Evolutionary conservation across 345 rosid genomes (phyloP).

Genomic region (Camelina laxa): DNA sequence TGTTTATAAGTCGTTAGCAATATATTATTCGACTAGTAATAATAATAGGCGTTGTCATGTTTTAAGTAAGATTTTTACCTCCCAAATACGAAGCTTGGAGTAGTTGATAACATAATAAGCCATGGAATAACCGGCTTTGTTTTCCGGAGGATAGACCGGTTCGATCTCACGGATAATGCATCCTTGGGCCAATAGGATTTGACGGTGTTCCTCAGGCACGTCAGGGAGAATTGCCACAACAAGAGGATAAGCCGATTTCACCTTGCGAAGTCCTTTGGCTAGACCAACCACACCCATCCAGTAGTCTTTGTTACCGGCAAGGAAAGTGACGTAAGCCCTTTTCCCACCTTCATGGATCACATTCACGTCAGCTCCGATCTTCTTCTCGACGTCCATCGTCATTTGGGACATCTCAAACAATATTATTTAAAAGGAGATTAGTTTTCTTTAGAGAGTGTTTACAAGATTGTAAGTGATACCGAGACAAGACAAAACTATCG

Average conservation of each 20-base stretch:
- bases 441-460: neutral
- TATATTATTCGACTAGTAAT: neutral
- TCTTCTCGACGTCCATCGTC: neutral
- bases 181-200: slow-evolving; percentile 58
- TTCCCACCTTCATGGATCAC: neutral
- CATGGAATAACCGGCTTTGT: slow-evolving; percentile 62
- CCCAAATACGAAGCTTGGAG: slow-evolving; percentile 84
- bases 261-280: slow-evolving; percentile 68
- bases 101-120: slow-evolving; percentile 75
- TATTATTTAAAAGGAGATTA: neutral
- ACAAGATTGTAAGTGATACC: neutral
- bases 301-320: slow-evolving; percentile 69
- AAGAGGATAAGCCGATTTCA: slow-evolving; percentile 53
- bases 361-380: neutral
- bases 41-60: neutral
- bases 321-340: slow-evolving; percentile 58
- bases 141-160: slow-evolving; percentile 61
- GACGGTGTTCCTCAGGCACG: slow-evolving; percentile 66
- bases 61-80: slow-evolving; percentile 43
- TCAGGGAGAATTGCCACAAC: slow-evolving; percentile 74
- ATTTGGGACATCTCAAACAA: neutral
- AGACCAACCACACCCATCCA: slow-evolving; percentile 71
- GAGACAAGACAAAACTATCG: neutral
- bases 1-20: neutral
- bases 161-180: slow-evolving; percentile 62